A percentile compares a stretch with the other conserved stretches of the same genome.
phyloP scores from a whole-genome alignment of 345 rosid species.

The Syzygium jambos region DNA sequence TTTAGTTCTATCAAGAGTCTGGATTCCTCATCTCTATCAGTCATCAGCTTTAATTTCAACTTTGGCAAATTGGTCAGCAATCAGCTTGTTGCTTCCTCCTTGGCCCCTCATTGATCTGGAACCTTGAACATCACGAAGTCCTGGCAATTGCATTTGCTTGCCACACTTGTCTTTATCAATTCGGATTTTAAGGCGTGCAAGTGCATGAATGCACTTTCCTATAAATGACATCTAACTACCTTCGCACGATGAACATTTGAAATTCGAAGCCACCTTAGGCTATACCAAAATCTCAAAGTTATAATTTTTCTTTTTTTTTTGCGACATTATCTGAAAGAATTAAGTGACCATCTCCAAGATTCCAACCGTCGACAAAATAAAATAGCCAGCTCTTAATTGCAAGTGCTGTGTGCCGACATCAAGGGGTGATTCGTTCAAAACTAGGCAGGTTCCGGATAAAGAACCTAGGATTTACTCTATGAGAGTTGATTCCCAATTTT shows the following conservation, averaged over 20 bases:
- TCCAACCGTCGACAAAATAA: neutral
- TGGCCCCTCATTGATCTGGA: neutral
- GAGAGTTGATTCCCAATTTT: neutral
- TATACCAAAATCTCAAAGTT: neutral
- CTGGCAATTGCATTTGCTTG: neutral
- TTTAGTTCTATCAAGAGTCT: neutral
- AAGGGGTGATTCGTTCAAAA: neutral
- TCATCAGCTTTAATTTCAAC: neutral
- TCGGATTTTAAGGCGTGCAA: neutral
- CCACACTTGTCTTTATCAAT: too few species aligned
- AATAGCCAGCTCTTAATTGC: neutral
- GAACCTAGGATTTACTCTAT: neutral
- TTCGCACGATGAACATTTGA: neutral
- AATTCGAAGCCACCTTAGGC: neutral
- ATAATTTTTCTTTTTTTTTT: too few species aligned
- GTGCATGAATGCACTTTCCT: neutral
- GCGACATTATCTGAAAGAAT: neutral
- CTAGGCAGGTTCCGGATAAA: rapidly evolving
- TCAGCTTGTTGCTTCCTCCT: neutral
- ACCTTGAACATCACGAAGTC: neutral
- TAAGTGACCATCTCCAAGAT: neutral
- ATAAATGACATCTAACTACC: neutral
- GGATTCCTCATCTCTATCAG: rapidly evolving
- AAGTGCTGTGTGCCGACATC: neutral
- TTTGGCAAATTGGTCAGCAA: neutral